These are phyloP conservation scores for Russula emetica DNA, from an alignment of 768 basidiomycete genomes.

Conservation along the genomic window DNA sequence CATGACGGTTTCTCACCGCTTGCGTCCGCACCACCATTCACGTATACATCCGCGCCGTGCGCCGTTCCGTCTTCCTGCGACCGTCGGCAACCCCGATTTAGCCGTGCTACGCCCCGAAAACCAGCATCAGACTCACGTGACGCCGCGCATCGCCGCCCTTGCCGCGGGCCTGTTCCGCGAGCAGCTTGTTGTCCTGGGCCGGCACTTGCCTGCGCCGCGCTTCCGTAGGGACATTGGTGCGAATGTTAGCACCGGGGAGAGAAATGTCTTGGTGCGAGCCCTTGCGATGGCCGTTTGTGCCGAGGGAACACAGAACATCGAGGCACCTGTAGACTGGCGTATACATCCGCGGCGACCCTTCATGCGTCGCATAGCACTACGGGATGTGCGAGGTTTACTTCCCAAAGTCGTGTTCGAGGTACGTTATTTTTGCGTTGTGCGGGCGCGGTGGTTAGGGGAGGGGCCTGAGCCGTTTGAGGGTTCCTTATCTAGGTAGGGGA, in stretches of 20 bases:
- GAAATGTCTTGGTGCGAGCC: slow-evolving; percentile 3
- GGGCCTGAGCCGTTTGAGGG: slow-evolving; percentile 10
- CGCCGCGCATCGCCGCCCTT: slow-evolving; percentile 51
- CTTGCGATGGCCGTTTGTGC: slow-evolving; percentile 18
- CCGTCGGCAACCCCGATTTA: slow-evolving; percentile 47
- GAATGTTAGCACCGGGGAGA: neutral
- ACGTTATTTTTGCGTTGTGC: neutral
- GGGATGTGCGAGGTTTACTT: slow-evolving; percentile 6
- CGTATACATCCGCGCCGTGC: neutral
- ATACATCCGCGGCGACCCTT: slow-evolving; percentile 20
- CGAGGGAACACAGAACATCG: slow-evolving; percentile 16
- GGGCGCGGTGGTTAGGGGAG: neutral
- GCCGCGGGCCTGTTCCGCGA: slow-evolving; percentile 53
- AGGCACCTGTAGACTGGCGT: slow-evolving; percentile 15
- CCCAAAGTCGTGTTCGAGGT: slow-evolving; percentile 15
- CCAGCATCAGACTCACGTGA: slow-evolving; percentile 57
- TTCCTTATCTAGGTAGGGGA: slow-evolving; percentile 54
- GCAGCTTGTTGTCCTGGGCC: slow-evolving; percentile 50
- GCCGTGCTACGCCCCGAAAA: slow-evolving; percentile 52
- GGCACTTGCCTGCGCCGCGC: slow-evolving; percentile 33
- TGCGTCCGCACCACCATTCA: neutral
- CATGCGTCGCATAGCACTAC: slow-evolving; percentile 15
- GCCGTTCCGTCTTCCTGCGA: slow-evolving; percentile 21
- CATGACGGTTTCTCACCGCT: neutral
- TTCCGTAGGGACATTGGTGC: neutral